Evolutionary conservation across 2,329 filamentous ascomycete species (phyloP).

Genomic region (Paracamarosporium sp.): DNA sequence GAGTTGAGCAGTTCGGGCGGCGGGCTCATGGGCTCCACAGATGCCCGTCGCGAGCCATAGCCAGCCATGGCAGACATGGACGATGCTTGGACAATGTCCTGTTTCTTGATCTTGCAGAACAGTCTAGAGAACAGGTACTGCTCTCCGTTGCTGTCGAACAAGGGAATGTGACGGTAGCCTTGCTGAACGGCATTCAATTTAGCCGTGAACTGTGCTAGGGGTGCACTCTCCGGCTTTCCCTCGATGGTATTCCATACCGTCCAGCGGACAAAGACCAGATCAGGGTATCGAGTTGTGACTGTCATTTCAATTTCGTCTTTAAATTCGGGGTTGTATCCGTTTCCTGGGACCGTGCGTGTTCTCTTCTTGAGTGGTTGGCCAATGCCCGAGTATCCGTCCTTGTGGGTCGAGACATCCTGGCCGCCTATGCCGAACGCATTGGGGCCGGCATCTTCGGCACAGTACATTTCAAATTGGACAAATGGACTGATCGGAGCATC

Average conservation of each 20-base stretch:
- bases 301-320: conserved; percentile 80
- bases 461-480: conserved; percentile 92
- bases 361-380: conserved; percentile 77
- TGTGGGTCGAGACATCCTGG: conserved; percentile 68
- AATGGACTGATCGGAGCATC: conserved; percentile 87
- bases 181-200: conserved; percentile 89
- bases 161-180: conserved; percentile 89
- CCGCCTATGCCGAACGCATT: conserved; percentile 72
- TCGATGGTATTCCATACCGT: conserved; percentile 87
- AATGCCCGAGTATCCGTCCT: conserved; percentile 67
- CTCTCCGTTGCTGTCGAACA: conserved; percentile 87
- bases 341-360: conserved; percentile 81
- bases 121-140: conserved; percentile 94
- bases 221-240: conserved; percentile 68
- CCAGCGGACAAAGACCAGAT: conserved; percentile 92
- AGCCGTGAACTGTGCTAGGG: conserved; percentile 88
- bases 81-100: conserved; percentile 54
- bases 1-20: conserved; percentile 40
- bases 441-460: conserved; percentile 88
- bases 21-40: conserved; percentile 34
- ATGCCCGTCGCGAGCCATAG: conserved; percentile 31
- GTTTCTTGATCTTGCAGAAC: conserved; percentile 84
- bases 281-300: conserved; percentile 91
- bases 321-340: conserved; percentile 93
- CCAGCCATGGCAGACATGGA: conserved; percentile 28